These are phyloP conservation scores for Boletus reticulatus DNA, from an alignment of 768 basidiomycete species.

Conservation along the genomic window DNA sequence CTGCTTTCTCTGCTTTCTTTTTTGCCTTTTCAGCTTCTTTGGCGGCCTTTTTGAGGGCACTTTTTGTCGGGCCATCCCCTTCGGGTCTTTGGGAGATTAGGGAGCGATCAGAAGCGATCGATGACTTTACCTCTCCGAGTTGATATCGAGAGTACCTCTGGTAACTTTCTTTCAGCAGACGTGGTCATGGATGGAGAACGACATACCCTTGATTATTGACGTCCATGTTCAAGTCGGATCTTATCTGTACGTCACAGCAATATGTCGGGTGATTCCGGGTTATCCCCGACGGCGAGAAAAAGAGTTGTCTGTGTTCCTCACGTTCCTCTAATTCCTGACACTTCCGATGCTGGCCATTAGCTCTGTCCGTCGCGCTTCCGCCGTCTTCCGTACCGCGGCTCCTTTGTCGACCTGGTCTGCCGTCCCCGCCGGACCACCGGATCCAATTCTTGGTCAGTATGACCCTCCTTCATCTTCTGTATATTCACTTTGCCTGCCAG, in stretches of 20 bases:
- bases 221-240: background rate
- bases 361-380: slow-evolving; percentile 49
- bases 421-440: slow-evolving; percentile 86
- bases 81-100: slow-evolving; percentile 18
- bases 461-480: background rate
- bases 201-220: slow-evolving; percentile 3
- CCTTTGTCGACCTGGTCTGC: slow-evolving; percentile 74
- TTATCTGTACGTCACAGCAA: no score
- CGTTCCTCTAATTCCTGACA: background rate
- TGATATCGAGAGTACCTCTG: slow-evolving; percentile 11
- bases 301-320: background rate
- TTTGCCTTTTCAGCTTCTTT: slow-evolving; percentile 90
- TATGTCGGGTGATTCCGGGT: slow-evolving; percentile 17
- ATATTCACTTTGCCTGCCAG: slow-evolving; percentile 36
- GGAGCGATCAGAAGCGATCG: background rate
- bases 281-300: background rate
- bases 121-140: slow-evolving; percentile 10
- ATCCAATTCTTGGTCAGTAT: slow-evolving; percentile 82
- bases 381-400: slow-evolving; percentile 36
- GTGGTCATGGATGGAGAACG: background rate
- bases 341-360: slow-evolving; percentile 39
- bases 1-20: slow-evolving; percentile 84
- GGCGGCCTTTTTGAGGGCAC: slow-evolving; percentile 85
- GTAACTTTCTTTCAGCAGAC: background rate
- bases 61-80: slow-evolving; percentile 69